Conservation (phyloP, 1,139 yeast species). For the Candida sp. region DNA sequence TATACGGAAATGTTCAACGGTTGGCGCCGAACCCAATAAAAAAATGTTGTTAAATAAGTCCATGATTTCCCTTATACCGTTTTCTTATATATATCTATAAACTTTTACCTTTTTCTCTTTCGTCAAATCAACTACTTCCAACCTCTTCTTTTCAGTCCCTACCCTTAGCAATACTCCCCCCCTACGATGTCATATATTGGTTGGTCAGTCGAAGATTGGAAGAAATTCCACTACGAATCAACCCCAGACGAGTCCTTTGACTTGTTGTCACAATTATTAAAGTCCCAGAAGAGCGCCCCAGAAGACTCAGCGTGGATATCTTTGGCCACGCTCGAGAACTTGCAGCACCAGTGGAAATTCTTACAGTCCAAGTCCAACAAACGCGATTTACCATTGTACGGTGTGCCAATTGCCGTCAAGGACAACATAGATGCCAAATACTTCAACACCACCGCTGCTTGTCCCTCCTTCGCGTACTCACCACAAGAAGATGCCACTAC, state of each 20-base stretch:
- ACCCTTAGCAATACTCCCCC: background rate
- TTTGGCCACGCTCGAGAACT: conserved; percentile 60
- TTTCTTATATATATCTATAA: background rate
- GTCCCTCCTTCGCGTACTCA: conserved; percentile 76
- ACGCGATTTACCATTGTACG: conserved; percentile 64
- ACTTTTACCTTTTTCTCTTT: background rate
- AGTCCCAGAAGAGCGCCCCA: conserved; percentile 48
- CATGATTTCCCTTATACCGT: background rate
- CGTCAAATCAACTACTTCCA: no score
- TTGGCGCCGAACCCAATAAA: background rate
- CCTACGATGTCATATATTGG: conserved; percentile 23
- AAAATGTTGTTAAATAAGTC: background rate
- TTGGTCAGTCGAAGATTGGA: conserved; percentile 65
- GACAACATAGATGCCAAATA: conserved; percentile 92
- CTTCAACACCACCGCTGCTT: conserved; percentile 91
- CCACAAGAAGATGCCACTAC: conserved; percentile 78
- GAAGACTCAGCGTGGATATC: conserved; percentile 93
- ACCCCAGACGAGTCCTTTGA: conserved; percentile 65
- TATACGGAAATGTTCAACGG: conserved; percentile 1
- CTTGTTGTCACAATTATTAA: conserved; percentile 50
- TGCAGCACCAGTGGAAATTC: conserved; percentile 79
- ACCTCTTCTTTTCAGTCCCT: background rate
- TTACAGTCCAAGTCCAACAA: conserved; percentile 67
- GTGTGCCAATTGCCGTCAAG: conserved; percentile 94
- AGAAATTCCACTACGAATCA: conserved; percentile 63